Evolutionary conservation across 2,329 filamentous ascomycete genomes (phyloP).

Genomic region (Lachnellula arida): DNA sequence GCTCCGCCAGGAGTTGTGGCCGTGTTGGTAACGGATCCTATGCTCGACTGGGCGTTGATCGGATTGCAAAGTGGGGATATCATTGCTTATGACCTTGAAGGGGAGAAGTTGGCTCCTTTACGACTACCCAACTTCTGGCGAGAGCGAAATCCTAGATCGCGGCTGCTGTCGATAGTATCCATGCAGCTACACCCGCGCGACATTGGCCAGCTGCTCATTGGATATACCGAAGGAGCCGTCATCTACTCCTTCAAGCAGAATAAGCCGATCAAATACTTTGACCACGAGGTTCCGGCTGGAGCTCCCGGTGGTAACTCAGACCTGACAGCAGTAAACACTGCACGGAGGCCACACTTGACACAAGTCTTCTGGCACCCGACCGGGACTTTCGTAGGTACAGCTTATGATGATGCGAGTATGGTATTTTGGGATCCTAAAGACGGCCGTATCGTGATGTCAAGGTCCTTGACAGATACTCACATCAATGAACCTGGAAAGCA

Average conservation of each 20-base stretch:
- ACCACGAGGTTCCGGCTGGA: slow-evolving; percentile 75
- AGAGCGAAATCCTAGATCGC: slow-evolving; percentile 62
- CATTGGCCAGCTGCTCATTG: slow-evolving; percentile 84
- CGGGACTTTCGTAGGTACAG: slow-evolving; percentile 38
- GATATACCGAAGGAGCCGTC: slow-evolving; percentile 83
- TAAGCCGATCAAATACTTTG: slow-evolving; percentile 69
- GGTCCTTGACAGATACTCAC: slow-evolving; percentile 70
- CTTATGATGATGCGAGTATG: slow-evolving; percentile 66
- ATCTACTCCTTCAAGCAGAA: slow-evolving; percentile 96
- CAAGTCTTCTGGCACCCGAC: slow-evolving; percentile 94
- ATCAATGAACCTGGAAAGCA: slow-evolving; percentile 60
- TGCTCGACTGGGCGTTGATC: slow-evolving; percentile 88
- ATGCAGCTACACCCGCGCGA: slow-evolving; percentile 86
- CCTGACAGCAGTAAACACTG: slow-evolving; percentile 53
- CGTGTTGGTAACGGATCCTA: slow-evolving; percentile 75
- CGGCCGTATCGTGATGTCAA: slow-evolving; percentile 74
- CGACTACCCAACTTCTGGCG: slow-evolving; percentile 84
- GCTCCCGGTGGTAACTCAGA: slow-evolving; percentile 71
- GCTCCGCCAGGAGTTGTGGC: slow-evolving; percentile 73
- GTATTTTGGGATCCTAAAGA: slow-evolving; percentile 95
- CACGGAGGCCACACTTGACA: slow-evolving; percentile 68
- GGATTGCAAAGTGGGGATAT: slow-evolving; percentile 80
- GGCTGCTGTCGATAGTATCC: slow-evolving; percentile 63
- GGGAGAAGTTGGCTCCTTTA: slow-evolving; percentile 70
- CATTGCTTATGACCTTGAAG: slow-evolving; percentile 88